These are phyloP conservation scores for Boehmeria nivea DNA, from an alignment of 306 rosid species.

Conservation along the genomic window DNA sequence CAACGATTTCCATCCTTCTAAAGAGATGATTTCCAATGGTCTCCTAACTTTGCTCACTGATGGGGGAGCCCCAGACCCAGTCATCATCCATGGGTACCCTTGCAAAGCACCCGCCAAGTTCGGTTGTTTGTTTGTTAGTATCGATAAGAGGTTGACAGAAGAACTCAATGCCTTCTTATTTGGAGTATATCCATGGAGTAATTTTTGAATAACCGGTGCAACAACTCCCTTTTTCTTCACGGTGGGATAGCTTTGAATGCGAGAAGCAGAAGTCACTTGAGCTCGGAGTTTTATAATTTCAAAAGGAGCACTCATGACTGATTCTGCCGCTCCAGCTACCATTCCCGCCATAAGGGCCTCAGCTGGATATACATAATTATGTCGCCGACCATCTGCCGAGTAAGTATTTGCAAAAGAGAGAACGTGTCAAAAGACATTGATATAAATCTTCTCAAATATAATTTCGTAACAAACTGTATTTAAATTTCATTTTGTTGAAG, in stretches of 20 bases:
- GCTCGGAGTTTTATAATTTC: conserved; percentile 80
- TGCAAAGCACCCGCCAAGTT: conserved; percentile 53
- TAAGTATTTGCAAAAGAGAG: conserved; percentile 8
- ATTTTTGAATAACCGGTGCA: conserved; percentile 50
- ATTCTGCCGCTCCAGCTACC: conserved; percentile 63
- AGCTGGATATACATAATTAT: conserved; percentile 45
- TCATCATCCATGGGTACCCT: conserved; percentile 92
- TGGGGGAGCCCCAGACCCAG: conserved; percentile 86
- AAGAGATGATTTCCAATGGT: conserved; percentile 52
- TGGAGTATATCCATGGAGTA: conserved; percentile 55
- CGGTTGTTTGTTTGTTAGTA: conserved; percentile 58
- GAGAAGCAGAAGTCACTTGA: conserved; percentile 66
- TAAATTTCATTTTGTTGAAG: too few relatives aligned
- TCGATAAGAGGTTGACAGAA: conserved; percentile 63
- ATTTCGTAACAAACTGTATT: too few relatives aligned
- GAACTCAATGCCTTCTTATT: conserved; percentile 59
- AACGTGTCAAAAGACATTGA: background rate
- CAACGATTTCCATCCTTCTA: conserved; percentile 80
- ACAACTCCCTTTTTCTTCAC: conserved; percentile 40
- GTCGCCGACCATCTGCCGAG: conserved; percentile 73
- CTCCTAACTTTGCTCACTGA: conserved; percentile 53
- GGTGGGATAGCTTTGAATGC: conserved; percentile 34
- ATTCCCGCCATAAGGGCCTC: conserved; percentile 85
- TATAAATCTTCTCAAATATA: too few relatives aligned
- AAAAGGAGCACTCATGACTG: conserved; percentile 71